Evolutionary conservation across 177 flowering plant genomes (phyloP).

Genomic region (Vitis hybrid): DNA sequence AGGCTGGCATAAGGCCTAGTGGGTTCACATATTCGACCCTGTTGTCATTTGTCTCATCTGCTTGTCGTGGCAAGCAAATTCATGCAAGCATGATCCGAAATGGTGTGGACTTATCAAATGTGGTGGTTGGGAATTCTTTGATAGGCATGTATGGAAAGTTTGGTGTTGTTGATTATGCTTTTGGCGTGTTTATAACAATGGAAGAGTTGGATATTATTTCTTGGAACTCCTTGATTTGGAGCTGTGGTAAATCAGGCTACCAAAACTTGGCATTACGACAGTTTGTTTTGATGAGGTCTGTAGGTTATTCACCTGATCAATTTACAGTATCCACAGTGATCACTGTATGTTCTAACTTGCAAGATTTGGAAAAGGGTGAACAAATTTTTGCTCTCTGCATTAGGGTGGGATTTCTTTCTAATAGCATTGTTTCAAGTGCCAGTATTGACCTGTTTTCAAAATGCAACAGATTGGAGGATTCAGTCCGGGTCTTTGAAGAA

Average conservation of each 20-base stretch:
- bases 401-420: constrained; percentile 55
- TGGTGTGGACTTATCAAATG: constrained; percentile 25
- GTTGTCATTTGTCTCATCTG: constrained; percentile 28
- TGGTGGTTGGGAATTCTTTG: constrained; percentile 56
- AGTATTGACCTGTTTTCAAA: constrained; percentile 73
- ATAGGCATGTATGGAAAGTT: constrained; percentile 55
- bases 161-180: constrained; percentile 37
- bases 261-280: constrained; percentile 38
- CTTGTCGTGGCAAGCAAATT: constrained; percentile 45
- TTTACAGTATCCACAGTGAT: constrained; percentile 51
- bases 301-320: constrained; percentile 48
- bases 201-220: constrained; percentile 44
- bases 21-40: constrained; percentile 53
- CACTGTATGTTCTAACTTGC: constrained; percentile 42
- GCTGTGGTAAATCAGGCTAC: constrained; percentile 38
- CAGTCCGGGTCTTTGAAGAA: constrained; percentile 48
- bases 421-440: constrained; percentile 62
- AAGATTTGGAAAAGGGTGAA: constrained; percentile 56
- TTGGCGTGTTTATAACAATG: constrained; percentile 41
- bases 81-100: constrained; percentile 45
- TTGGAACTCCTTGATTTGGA: constrained; percentile 60
- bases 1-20: constrained; percentile 42
- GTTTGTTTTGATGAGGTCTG: constrained; percentile 41
- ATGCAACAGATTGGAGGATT: constrained; percentile 66
- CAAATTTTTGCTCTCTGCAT: constrained; percentile 50